Percentiles rank a stretch among this genome's conserved stretches.
These are phyloP conservation scores for Paragyromitra xinjiangensis DNA, from an alignment of 495 filamentous ascomycete species.

Conservation along the genomic window DNA sequence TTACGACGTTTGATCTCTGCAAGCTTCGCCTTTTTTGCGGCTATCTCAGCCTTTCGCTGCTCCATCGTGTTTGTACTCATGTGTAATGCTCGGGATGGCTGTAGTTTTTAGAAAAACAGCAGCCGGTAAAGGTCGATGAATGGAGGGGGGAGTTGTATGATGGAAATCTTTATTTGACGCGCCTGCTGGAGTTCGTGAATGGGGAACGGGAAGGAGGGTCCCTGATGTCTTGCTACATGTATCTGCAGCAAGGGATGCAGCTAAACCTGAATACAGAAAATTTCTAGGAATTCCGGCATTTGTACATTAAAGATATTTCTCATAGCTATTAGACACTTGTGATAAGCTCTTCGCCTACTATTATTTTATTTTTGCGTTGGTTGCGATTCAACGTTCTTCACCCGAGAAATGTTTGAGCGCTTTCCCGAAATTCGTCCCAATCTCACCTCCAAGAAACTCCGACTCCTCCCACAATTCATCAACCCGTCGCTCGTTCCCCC, in stretches of 20 bases:
- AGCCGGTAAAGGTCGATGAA: not conserved
- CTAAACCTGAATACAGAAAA: conserved; percentile 35
- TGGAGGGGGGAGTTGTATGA: conserved; percentile 33
- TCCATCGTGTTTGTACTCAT: conserved; percentile 66
- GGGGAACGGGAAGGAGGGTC: conserved; percentile 16
- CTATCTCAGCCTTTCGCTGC: conserved; percentile 90
- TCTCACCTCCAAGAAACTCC: conserved; percentile 51
- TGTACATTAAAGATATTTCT: not conserved
- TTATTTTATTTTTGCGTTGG: conserved; percentile 39
- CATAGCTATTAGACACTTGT: conserved; percentile 3
- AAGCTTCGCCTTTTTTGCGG: conserved; percentile 92
- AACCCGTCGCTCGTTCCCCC: conserved; percentile 33
- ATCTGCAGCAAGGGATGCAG: conserved; percentile 33
- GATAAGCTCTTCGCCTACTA: not conserved
- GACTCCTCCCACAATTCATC: conserved; percentile 48
- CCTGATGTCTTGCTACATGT: conserved; percentile 25
- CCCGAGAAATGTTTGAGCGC: conserved; percentile 29
- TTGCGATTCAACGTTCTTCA: conserved; percentile 6
- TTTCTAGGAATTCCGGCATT: not conserved
- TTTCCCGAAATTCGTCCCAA: conserved; percentile 45
- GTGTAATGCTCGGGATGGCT: conserved; percentile 11
- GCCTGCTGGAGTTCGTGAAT: conserved; percentile 23
- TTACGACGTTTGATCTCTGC: conserved; percentile 91
- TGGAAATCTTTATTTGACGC: conserved; percentile 33
- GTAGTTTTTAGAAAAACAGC: conserved; percentile 4